These are phyloP conservation scores for Musa schizocarpa DNA, from an alignment of 176 grass and related monocot species.

Conservation along the genomic window DNA sequence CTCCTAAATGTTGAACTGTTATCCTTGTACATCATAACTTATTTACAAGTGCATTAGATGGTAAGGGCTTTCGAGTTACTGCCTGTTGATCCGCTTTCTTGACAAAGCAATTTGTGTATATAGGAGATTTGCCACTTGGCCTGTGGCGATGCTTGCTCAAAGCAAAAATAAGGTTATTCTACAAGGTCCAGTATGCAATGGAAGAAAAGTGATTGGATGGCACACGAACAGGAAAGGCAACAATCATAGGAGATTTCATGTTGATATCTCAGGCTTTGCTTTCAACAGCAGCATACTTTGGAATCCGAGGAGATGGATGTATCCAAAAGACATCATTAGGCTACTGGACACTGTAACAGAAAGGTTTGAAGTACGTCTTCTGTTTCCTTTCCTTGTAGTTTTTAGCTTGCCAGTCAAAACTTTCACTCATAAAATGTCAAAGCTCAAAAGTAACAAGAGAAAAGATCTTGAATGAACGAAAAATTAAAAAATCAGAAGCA, in stretches of 20 bases:
- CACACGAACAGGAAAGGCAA: slow-evolving; percentile 37
- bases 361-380: slow-evolving; percentile 41
- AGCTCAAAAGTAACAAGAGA: too few relatives aligned
- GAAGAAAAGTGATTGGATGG: slow-evolving; percentile 47
- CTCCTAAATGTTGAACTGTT: too few relatives aligned
- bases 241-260: slow-evolving; percentile 37
- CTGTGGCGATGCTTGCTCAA: slow-evolving; percentile 35
- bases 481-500: too few relatives aligned
- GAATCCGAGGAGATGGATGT: slow-evolving; percentile 44
- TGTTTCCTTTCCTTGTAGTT: neutral
- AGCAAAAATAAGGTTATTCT: slow-evolving; percentile 40
- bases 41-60: too few relatives aligned
- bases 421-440: too few relatives aligned
- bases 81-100: neutral
- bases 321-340: slow-evolving; percentile 39
- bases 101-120: slow-evolving; percentile 11
- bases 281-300: slow-evolving; percentile 65
- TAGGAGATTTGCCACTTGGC: slow-evolving; percentile 69
- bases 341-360: slow-evolving; percentile 34
- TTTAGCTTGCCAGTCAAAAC: too few relatives aligned
- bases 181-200: slow-evolving; percentile 49
- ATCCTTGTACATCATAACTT: too few relatives aligned
- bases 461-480: too few relatives aligned
- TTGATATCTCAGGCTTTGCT: slow-evolving; percentile 47
- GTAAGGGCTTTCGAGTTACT: neutral